Percentiles rank a stretch among this genome's conserved stretches.
phyloP scores from a whole-genome alignment of 83 land plant species.

The Thuja plicata region DNA sequence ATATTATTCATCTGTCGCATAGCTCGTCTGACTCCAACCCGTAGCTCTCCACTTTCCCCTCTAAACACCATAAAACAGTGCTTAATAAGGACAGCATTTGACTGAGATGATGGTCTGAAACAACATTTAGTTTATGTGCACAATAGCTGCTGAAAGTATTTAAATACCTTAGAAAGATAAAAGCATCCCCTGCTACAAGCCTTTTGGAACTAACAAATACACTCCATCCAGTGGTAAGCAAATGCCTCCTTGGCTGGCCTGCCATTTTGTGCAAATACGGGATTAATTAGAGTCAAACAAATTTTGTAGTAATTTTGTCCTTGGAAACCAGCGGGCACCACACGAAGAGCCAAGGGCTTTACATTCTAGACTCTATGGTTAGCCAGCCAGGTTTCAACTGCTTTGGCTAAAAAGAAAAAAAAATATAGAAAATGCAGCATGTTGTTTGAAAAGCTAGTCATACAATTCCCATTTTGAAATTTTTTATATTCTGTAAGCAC shows the following conservation, averaged over 20 bases:
- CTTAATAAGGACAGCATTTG: neutral
- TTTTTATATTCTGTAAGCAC: neutral
- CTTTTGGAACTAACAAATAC: conserved; percentile 35
- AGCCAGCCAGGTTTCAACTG: neutral
- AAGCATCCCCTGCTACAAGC: conserved; percentile 50
- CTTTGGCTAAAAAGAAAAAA: neutral
- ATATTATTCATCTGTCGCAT: conserved; percentile 33
- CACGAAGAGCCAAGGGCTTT: neutral
- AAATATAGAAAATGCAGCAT: neutral
- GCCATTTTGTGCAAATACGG: neutral
- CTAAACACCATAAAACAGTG: conserved; percentile 19
- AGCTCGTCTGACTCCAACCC: conserved; percentile 60
- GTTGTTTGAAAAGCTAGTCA: neutral
- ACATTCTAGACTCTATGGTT: neutral
- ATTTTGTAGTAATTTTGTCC: neutral
- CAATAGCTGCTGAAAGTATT: neutral
- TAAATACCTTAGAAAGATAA: conserved; percentile 44
- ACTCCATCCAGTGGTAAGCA: conserved; percentile 72
- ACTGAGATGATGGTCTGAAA: conserved; percentile 3
- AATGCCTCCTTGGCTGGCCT: conserved; percentile 68
- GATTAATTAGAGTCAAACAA: neutral
- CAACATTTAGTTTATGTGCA: neutral
- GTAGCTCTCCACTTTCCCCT: conserved; percentile 63
- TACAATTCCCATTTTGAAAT: neutral
- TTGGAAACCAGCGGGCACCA: neutral